Conservation (phyloP, 139 green algal genomes). For the Parachlorella kessleri region DNA sequence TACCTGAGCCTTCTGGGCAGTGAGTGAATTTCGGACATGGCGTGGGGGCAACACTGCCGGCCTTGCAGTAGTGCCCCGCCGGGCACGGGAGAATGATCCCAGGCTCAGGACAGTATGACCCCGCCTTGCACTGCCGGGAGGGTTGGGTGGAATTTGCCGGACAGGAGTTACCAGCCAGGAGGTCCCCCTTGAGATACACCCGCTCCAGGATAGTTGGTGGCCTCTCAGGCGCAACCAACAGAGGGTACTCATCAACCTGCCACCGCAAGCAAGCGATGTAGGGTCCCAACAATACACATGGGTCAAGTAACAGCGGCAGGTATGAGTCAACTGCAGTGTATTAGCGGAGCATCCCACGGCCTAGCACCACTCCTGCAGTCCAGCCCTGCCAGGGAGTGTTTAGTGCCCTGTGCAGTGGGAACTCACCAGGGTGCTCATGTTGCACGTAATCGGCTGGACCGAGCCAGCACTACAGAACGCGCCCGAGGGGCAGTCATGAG, state of each 20-base stretch:
- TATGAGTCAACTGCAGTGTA: conserved; percentile 1
- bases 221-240: conserved; percentile 4
- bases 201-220: conserved; percentile 28
- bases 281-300: not conserved
- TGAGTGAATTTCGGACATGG: conserved; percentile 42
- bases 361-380: not conserved
- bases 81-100: conserved; percentile 30
- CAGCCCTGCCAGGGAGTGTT: not conserved
- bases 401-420: not conserved
- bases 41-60: conserved; percentile 24
- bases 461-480: conserved; percentile 41
- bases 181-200: conserved; percentile 37
- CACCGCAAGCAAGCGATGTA: too few relatives aligned
- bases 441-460: conserved; percentile 39
- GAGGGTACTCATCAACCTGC: too few relatives aligned
- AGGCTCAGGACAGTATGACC: conserved; percentile 49
- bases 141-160: conserved; percentile 33
- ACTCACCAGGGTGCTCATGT: conserved; percentile 23
- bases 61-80: conserved; percentile 46
- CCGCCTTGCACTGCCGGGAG: conserved; percentile 7
- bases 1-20: conserved; percentile 40
- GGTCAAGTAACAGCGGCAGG: not conserved
- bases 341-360: not conserved
- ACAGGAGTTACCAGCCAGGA: conserved; percentile 50
- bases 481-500: conserved; percentile 35